phyloP scores from a whole-genome alignment of 2,329 filamentous ascomycete species.

The Magnaporthales sp. region DNA sequence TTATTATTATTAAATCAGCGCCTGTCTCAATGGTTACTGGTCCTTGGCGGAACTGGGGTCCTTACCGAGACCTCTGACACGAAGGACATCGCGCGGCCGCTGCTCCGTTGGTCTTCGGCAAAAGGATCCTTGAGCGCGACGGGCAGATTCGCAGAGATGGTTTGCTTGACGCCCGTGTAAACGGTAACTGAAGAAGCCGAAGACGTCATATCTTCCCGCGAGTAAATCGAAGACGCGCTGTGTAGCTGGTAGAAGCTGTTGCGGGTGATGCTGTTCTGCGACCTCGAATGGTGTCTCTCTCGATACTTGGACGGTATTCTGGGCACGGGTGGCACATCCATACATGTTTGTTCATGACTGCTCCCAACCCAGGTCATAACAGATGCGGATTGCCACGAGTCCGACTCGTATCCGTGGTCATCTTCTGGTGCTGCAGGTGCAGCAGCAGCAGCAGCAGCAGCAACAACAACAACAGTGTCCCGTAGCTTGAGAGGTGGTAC shows the following conservation, averaged over 20 bases:
- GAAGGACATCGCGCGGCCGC: neutral
- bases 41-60: neutral
- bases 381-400: neutral
- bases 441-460: too few species aligned
- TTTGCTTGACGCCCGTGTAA: neutral
- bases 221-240: neutral
- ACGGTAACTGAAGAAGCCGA: neutral
- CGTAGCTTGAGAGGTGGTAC: neutral
- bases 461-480: neutral
- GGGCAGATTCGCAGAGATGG: neutral
- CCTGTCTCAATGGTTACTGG: neutral
- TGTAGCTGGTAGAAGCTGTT: neutral
- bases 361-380: neutral
- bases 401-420: neutral
- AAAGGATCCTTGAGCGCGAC: neutral
- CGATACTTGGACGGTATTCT: neutral
- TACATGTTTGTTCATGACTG: neutral
- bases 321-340: neutral
- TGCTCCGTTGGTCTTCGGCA: neutral
- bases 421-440: neutral
- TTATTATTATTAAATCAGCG: neutral
- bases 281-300: neutral
- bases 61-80: constrained; percentile 1
- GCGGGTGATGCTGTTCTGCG: neutral
- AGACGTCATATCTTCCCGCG: neutral